phyloP scores from a whole-genome alignment of 2,329 filamentous ascomycete genomes.

The Aspergillus calidoustus region DNA sequence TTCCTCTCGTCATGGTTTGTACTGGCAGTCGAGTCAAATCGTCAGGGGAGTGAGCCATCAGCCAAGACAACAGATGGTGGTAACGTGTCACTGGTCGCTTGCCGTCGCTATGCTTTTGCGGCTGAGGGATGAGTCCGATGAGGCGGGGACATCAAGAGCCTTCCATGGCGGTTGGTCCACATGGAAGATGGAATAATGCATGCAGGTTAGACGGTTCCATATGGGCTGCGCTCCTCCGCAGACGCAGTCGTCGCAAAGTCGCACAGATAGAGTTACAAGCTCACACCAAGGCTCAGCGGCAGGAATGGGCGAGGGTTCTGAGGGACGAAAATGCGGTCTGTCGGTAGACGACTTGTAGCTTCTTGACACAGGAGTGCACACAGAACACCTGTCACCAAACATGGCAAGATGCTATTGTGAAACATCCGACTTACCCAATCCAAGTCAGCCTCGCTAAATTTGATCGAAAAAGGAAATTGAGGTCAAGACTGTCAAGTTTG shows the following conservation, averaged over 20 bases:
- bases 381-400: neutral
- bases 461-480: conserved; percentile 15
- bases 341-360: neutral
- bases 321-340: conserved; percentile 11
- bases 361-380: neutral
- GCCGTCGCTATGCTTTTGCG: conserved; percentile 7
- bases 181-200: conserved; percentile 10
- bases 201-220: conserved; percentile 11
- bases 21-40: conserved; percentile 1
- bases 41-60: neutral
- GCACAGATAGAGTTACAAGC: neutral
- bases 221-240: conserved; percentile 5
- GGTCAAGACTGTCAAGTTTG: conserved; percentile 12
- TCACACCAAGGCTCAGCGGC: conserved; percentile 6
- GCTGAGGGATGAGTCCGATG: conserved; percentile 15
- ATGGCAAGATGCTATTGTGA: conserved; percentile 6
- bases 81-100: conserved; percentile 11
- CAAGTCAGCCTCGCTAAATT: conserved; percentile 18
- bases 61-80: conserved; percentile 4
- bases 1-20: conserved; percentile 2
- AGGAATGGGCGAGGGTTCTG: neutral
- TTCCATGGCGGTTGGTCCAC: conserved; percentile 9
- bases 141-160: conserved; percentile 11
- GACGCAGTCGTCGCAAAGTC: neutral
- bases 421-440: conserved; percentile 9